Conservation (phyloP, 768 basidiomycete genomes). For the Phlebiopsis gigantea region DNA sequence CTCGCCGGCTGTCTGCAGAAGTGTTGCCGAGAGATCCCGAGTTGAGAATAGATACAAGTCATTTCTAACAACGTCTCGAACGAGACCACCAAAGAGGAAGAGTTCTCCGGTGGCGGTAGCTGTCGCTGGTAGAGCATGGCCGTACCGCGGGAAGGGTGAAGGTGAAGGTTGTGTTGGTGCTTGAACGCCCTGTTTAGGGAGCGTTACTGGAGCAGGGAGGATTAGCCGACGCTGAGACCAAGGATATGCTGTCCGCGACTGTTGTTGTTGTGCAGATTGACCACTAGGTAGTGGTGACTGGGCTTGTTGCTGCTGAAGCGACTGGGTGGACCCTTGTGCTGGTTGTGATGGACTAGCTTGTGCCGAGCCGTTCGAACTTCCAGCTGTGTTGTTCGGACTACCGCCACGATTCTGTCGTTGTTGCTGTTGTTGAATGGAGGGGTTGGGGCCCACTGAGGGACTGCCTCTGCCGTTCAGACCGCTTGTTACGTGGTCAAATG, state of each 20-base stretch:
- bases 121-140: slow-evolving; percentile 81
- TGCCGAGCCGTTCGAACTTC: slow-evolving; percentile 12
- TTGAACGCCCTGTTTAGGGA: slow-evolving; percentile 58
- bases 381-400: slow-evolving; percentile 9
- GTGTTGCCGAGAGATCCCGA: slow-evolving; percentile 69
- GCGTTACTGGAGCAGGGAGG: slow-evolving; percentile 60
- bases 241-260: slow-evolving; percentile 64
- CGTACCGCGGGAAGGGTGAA: slow-evolving; percentile 94
- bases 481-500: slow-evolving; percentile 13
- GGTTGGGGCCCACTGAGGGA: slow-evolving; percentile 20
- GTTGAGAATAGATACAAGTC: slow-evolving; percentile 91
- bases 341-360: slow-evolving; percentile 22
- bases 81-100: slow-evolving; percentile 95
- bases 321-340: slow-evolving; percentile 14
- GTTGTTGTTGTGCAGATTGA: slow-evolving; percentile 19
- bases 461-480: slow-evolving; percentile 25
- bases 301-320: slow-evolving; percentile 13
- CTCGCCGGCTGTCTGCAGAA: slow-evolving; percentile 86
- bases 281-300: slow-evolving; percentile 6
- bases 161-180: slow-evolving; percentile 70
- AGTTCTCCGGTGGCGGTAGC: slow-evolving; percentile 82
- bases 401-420: slow-evolving; percentile 23
- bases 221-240: slow-evolving; percentile 76
- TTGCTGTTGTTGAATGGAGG: slow-evolving; percentile 13
- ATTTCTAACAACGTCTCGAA: slow-evolving; percentile 83